Evolutionary conservation across 2,329 filamentous ascomycete species (phyloP).

Genomic region (Aureobasidium pullulans): DNA sequence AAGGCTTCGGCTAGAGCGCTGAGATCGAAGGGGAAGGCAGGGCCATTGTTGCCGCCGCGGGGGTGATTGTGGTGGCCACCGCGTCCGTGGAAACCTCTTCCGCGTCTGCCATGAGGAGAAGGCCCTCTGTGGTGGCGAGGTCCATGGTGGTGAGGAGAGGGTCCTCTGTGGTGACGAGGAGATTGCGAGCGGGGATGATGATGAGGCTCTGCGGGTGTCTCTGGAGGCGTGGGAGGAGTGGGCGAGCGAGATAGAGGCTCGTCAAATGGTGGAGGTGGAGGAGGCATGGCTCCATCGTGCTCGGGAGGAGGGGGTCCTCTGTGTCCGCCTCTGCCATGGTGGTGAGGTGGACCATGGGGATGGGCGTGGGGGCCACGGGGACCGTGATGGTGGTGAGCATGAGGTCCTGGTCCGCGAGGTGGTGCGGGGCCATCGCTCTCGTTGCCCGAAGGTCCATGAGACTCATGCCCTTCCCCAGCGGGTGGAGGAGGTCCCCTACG

Average conservation of each 20-base stretch:
- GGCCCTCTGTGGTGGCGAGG: slow-evolving; percentile 10
- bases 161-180: background rate
- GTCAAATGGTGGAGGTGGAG: slow-evolving; percentile 18
- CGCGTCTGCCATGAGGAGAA: background rate
- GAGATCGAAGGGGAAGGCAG: slow-evolving; percentile 5
- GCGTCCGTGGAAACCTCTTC: background rate
- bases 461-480: background rate
- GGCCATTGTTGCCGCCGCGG: slow-evolving; percentile 21
- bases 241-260: slow-evolving; percentile 13
- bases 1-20: slow-evolving; percentile 16
- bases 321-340: no score
- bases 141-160: slow-evolving; percentile 7
- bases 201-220: slow-evolving; percentile 19
- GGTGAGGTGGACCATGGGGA: no score
- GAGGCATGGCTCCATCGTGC: slow-evolving; percentile 10
- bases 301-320: background rate
- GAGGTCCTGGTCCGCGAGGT: no score
- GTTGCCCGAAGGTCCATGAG: no score
- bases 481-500: slow-evolving; percentile 10
- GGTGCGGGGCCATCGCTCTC: no score
- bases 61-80: slow-evolving; percentile 16
- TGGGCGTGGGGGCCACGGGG: no score
- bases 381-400: no score
- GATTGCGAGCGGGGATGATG: background rate
- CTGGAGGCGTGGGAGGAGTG: slow-evolving; percentile 20